phyloP scores from a whole-genome alignment of 1,284 basidiomycete species.

The Phellinidium pouzarii region DNA sequence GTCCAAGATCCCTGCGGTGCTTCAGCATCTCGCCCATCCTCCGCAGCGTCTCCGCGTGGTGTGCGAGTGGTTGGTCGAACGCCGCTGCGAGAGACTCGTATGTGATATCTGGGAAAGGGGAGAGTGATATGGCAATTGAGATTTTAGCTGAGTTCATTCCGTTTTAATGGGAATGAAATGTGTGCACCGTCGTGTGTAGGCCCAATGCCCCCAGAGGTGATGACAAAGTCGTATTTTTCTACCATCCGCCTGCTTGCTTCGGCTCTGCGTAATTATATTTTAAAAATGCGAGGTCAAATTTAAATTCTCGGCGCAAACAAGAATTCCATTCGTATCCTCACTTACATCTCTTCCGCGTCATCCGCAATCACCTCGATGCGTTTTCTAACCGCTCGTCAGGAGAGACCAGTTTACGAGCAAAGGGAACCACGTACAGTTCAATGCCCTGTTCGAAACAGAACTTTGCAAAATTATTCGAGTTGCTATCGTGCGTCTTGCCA shows the following conservation, averaged over 20 bases:
- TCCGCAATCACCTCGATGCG: slow-evolving; percentile 90
- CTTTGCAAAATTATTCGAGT: slow-evolving; percentile 79
- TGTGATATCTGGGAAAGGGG: slow-evolving; percentile 67
- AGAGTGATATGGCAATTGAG: no score
- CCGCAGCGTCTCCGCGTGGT: slow-evolving; percentile 75
- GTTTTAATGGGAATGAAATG: background rate
- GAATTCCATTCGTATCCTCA: slow-evolving; percentile 24
- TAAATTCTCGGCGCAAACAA: slow-evolving; percentile 7
- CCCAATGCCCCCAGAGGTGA: slow-evolving; percentile 83
- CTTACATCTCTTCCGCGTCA: slow-evolving; percentile 81
- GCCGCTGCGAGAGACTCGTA: slow-evolving; percentile 84
- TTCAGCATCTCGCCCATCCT: slow-evolving; percentile 71
- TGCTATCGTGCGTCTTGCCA: slow-evolving; percentile 84
- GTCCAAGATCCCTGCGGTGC: slow-evolving; percentile 45
- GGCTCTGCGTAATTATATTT: slow-evolving; percentile 54
- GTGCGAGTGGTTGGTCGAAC: slow-evolving; percentile 67
- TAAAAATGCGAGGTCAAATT: slow-evolving; percentile 14
- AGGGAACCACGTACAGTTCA: slow-evolving; percentile 56
- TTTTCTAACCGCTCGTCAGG: slow-evolving; percentile 60
- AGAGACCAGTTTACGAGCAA: background rate
- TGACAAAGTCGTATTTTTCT: slow-evolving; percentile 79
- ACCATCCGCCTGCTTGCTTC: slow-evolving; percentile 83
- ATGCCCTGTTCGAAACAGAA: slow-evolving; percentile 87
- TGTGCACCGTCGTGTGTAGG: slow-evolving; percentile 76
- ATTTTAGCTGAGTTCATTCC: background rate